phyloP scores from a whole-genome alignment of 2,329 filamentous ascomycete genomes.

The Davidsoniella australis region DNA sequence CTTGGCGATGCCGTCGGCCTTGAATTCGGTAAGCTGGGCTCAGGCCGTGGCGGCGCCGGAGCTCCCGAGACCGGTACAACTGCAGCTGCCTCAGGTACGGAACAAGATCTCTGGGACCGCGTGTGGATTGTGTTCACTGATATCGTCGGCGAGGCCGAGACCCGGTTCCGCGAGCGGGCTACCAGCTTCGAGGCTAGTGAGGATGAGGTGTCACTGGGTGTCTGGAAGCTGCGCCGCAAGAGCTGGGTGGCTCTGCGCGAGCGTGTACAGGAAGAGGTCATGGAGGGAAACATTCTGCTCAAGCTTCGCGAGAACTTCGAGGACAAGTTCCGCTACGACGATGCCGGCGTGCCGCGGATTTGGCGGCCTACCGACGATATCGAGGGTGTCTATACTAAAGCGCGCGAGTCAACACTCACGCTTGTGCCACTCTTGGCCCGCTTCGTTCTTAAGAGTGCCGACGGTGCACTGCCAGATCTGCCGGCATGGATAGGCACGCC shows the following conservation, averaged over 20 bases:
- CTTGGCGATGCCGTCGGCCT: slow-evolving; percentile 75
- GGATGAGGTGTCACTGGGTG: slow-evolving; percentile 78
- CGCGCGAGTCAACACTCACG: slow-evolving; percentile 77
- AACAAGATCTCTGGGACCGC: slow-evolving; percentile 88
- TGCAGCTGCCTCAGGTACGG: slow-evolving; percentile 32
- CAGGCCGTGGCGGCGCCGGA: slow-evolving; percentile 65
- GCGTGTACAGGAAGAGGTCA: slow-evolving; percentile 92
- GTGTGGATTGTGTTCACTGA: slow-evolving; percentile 77
- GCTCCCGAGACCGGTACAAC: slow-evolving; percentile 70
- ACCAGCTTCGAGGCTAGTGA: slow-evolving; percentile 84
- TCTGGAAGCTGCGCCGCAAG: slow-evolving; percentile 86
- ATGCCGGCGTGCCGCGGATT: slow-evolving; percentile 82
- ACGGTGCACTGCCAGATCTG: slow-evolving; percentile 59
- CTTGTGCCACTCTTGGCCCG: slow-evolving; percentile 77
- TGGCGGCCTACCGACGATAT: slow-evolving; percentile 97
- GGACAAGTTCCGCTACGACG: slow-evolving; percentile 97
- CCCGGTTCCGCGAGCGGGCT: slow-evolving; percentile 70
- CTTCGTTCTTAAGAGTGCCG: slow-evolving; percentile 60
- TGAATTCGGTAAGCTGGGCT: slow-evolving; percentile 92
- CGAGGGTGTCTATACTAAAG: slow-evolving; percentile 82
- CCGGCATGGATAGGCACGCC: slow-evolving; percentile 66
- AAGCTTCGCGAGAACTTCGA: slow-evolving; percentile 98
- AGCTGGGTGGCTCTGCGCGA: slow-evolving; percentile 82
- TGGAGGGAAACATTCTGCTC: slow-evolving; percentile 88
- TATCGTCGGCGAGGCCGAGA: slow-evolving; percentile 72